A percentile compares a stretch with the other conserved stretches of the same genome.
phyloP scores from a whole-genome alignment of 495 filamentous ascomycete genomes.

The Clohesyomyces aquaticus region DNA sequence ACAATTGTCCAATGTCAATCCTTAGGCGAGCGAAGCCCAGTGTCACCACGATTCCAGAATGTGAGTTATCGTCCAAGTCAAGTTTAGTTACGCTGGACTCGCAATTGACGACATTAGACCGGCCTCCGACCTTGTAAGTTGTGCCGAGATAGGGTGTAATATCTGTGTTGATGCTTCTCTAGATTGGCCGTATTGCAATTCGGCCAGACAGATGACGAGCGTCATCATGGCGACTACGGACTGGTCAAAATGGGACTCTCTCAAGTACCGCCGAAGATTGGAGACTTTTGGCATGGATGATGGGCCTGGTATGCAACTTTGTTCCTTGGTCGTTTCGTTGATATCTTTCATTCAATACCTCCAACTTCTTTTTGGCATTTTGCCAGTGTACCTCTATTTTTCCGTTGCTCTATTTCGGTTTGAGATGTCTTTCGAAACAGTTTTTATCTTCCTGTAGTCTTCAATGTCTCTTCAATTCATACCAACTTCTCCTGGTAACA shows the following conservation, averaged over 20 bases:
- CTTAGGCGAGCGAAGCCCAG: conserved; percentile 78
- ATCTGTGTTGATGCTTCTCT: conserved; percentile 33
- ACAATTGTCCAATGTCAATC: conserved; percentile 3
- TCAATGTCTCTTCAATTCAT: too few relatives aligned
- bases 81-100: too few relatives aligned
- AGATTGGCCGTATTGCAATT: conserved; percentile 92
- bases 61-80: conserved; percentile 53
- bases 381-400: too few relatives aligned
- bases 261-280: conserved; percentile 78
- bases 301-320: conserved; percentile 51
- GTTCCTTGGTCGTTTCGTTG: too few relatives aligned
- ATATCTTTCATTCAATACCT: too few relatives aligned
- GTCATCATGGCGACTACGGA: conserved; percentile 65
- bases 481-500: too few relatives aligned
- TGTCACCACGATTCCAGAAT: conserved; percentile 85
- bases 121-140: conserved; percentile 72
- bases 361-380: too few relatives aligned
- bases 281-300: conserved; percentile 80
- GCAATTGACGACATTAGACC: conserved; percentile 54
- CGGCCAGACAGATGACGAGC: conserved; percentile 71
- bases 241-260: conserved; percentile 62
- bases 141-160: conserved; percentile 1
- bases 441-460: too few relatives aligned
- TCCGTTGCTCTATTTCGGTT: too few relatives aligned
- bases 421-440: too few relatives aligned